phyloP scores from a whole-genome alignment of 2,329 filamentous ascomycete genomes.

The Pleoardoris graminearum region DNA sequence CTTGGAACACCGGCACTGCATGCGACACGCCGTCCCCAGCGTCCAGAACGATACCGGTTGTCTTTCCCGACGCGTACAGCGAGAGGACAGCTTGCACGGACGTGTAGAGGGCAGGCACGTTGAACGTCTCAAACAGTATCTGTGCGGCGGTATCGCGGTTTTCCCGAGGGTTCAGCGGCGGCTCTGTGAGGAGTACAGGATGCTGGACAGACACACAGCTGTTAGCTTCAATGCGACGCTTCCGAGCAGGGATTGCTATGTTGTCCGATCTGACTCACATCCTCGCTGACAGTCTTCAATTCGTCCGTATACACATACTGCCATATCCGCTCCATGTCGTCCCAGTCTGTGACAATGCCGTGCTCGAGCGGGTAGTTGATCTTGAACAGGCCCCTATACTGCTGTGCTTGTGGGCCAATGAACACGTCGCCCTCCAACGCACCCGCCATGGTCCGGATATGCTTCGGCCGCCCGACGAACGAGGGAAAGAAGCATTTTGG shows the following conservation, averaged over 20 bases:
- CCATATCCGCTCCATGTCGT: constrained; percentile 99
- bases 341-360: constrained; percentile 98
- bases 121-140: constrained; percentile 98
- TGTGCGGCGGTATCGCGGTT: constrained; percentile 97
- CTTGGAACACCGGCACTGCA: constrained; percentile 95
- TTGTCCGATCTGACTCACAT: constrained; percentile 60
- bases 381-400: constrained; percentile 89
- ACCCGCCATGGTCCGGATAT: constrained; percentile 91
- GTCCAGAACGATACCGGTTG: constrained; percentile 93
- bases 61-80: constrained; percentile 92
- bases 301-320: constrained; percentile 96
- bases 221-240: constrained; percentile 4
- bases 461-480: constrained; percentile 94
- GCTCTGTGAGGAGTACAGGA: constrained; percentile 93
- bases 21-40: constrained; percentile 96
- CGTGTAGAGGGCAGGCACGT: constrained; percentile 93
- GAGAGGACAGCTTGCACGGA: constrained; percentile 97
- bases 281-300: constrained; percentile 94
- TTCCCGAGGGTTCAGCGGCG: constrained; percentile 89
- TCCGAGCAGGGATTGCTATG: not conserved
- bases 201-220: constrained; percentile 59
- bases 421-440: constrained; percentile 96
- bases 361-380: constrained; percentile 95
- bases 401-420: constrained; percentile 89
- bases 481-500: constrained; percentile 98